Conservation (phyloP, 2,329 filamentous ascomycete genomes). For the Venturia aucupariae region DNA sequence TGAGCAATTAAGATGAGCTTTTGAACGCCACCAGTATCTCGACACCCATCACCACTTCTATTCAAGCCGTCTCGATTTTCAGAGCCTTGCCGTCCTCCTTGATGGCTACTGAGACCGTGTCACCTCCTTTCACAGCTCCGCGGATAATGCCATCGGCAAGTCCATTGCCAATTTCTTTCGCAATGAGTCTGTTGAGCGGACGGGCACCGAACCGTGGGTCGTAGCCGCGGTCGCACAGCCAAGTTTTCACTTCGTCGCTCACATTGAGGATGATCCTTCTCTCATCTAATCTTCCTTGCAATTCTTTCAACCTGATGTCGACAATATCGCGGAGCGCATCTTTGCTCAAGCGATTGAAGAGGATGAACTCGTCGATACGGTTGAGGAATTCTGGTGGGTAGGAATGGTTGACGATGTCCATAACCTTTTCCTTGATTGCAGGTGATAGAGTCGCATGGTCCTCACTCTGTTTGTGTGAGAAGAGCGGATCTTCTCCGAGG, state of each 20-base stretch:
- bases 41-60: background rate
- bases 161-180: constrained; percentile 79
- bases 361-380: constrained; percentile 90
- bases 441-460: constrained; percentile 60
- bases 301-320: constrained; percentile 78
- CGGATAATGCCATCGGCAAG: constrained; percentile 88
- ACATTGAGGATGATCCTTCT: constrained; percentile 71
- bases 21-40: no score
- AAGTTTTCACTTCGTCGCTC: constrained; percentile 62
- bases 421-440: constrained; percentile 67
- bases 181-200: constrained; percentile 82
- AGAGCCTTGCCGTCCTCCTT: constrained; percentile 40
- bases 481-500: constrained; percentile 59
- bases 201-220: constrained; percentile 86
- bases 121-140: constrained; percentile 67
- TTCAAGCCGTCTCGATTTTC: background rate
- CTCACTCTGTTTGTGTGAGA: constrained; percentile 23
- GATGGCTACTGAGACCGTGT: constrained; percentile 61
- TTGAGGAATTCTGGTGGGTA: constrained; percentile 95
- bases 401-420: constrained; percentile 68
- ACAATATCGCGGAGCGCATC: constrained; percentile 82
- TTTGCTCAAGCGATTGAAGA: constrained; percentile 79
- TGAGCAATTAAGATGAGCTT: no score
- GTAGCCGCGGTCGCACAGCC: constrained; percentile 84
- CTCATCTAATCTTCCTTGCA: constrained; percentile 76